A percentile compares a stretch with the other conserved stretches of the same genome.
phyloP scores from a whole-genome alignment of 805 yeast genomes.

The Metschnikowia shivogae region DNA sequence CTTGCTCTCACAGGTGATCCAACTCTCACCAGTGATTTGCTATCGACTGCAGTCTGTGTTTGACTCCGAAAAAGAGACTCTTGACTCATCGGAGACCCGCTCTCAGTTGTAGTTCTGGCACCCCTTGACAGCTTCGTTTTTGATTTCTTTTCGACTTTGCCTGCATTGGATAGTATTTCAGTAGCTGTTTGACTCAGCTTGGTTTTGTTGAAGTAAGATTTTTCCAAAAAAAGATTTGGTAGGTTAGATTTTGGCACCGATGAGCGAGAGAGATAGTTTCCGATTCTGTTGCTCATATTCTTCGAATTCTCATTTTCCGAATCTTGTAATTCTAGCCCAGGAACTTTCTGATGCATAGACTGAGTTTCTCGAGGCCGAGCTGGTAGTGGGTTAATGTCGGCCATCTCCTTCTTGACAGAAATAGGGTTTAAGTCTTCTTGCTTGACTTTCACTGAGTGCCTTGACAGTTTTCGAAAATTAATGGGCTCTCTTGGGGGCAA shows the following conservation, averaged over 20 bases:
- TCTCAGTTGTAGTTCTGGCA: not conserved
- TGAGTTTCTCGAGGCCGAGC: not conserved
- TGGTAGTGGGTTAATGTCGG: not conserved
- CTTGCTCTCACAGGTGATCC: slow-evolving; percentile 4
- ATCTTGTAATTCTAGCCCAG: not conserved
- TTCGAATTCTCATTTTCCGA: not conserved
- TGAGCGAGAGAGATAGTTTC: slow-evolving; percentile 1
- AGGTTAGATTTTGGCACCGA: not conserved
- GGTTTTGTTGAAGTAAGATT: slow-evolving; percentile 3
- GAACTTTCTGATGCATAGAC: not conserved
- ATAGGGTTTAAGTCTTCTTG: not conserved
- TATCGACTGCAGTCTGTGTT: not conserved
- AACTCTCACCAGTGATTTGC: not conserved
- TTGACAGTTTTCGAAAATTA: slow-evolving; percentile 9
- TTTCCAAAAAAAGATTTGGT: slow-evolving; percentile 1
- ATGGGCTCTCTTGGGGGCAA: slow-evolving; percentile 39
- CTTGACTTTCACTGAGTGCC: slow-evolving; percentile 15
- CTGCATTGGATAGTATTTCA: not conserved
- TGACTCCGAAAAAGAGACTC: not conserved
- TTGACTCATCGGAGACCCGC: slow-evolving; percentile 1
- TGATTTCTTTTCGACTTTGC: not conserved
- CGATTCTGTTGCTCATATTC: slow-evolving; percentile 1
- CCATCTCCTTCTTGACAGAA: not conserved
- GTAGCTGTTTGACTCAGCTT: not conserved
- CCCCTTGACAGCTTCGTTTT: not conserved